A percentile compares a stretch with the other conserved stretches of the same genome.
phyloP scores from a whole-genome alignment of 345 rosid species.

The Dimocarpus longan region DNA sequence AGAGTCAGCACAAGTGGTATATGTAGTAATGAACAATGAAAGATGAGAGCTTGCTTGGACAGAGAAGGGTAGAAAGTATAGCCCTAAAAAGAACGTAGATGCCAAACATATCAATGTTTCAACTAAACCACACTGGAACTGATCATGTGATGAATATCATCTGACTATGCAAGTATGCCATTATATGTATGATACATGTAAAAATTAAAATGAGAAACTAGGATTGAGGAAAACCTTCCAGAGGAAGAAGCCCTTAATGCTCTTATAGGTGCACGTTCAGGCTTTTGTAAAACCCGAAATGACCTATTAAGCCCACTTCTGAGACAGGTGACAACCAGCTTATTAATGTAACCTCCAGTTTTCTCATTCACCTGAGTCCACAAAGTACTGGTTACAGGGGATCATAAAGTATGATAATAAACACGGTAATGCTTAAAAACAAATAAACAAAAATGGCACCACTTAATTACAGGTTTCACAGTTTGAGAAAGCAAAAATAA shows the following conservation, averaged over 20 bases:
- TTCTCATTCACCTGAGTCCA: conserved; percentile 81
- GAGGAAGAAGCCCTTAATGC: conserved; percentile 95
- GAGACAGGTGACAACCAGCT: conserved; percentile 85
- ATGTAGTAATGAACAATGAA: background rate
- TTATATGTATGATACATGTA: background rate
- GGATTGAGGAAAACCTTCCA: conserved; percentile 67
- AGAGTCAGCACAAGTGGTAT: conserved; percentile 4
- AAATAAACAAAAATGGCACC: background rate
- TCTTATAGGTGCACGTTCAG: conserved; percentile 94
- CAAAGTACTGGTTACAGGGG: background rate
- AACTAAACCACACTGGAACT: conserved; percentile 7
- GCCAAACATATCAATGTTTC: background rate
- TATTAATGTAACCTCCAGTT: conserved; percentile 89
- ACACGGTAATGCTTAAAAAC: conserved; percentile 5
- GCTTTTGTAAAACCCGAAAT: conserved; percentile 91
- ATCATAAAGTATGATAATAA: conserved; percentile 8
- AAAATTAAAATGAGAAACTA: conserved; percentile 19
- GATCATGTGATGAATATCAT: conserved; percentile 2
- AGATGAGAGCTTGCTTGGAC: background rate
- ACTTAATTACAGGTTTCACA: background rate
- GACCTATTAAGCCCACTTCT: conserved; percentile 93
- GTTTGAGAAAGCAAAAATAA: background rate
- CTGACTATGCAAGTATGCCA: background rate
- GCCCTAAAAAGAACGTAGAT: background rate
- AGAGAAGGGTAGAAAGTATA: background rate